Conservation (phyloP, 2,329 filamentous ascomycete genomes). For the Epichloe gansuensis region DNA sequence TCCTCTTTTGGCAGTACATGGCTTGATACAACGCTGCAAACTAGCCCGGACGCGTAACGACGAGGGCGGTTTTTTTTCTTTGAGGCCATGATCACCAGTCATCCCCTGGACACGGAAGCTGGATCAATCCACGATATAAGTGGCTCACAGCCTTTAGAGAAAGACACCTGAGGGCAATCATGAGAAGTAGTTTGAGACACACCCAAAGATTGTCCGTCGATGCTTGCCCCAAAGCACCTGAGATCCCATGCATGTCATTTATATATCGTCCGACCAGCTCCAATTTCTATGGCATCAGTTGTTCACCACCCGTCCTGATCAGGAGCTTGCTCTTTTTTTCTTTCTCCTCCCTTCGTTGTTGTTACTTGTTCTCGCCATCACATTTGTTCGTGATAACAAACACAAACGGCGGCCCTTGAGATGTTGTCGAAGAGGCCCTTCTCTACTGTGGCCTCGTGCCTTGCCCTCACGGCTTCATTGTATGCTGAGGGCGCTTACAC, state of each 20-base stretch:
- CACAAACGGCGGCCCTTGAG: not conserved
- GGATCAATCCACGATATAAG: not conserved
- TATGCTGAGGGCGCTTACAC: not conserved
- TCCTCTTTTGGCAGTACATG: too few relatives aligned
- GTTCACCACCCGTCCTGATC: not conserved
- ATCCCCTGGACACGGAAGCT: not conserved
- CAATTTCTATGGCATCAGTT: not conserved
- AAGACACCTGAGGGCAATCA: not conserved
- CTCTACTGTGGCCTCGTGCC: not conserved
- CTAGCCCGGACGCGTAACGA: not conserved
- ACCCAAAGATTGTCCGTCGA: not conserved
- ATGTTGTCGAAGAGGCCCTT: constrained; percentile 1
- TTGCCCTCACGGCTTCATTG: not conserved
- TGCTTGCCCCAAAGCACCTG: not conserved
- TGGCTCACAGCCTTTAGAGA: not conserved
- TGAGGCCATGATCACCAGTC: not conserved
- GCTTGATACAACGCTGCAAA: too few relatives aligned
- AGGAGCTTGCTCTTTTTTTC: not conserved
- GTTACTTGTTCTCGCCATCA: not conserved
- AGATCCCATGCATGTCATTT: not conserved
- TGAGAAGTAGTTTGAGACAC: not conserved
- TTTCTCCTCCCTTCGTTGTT: not conserved
- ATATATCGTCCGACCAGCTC: not conserved
- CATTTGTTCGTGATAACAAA: not conserved
- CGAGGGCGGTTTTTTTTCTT: not conserved